Conservation (phyloP, 2,329 filamentous ascomycete species). For the Colletotrichum magnum region DNA sequence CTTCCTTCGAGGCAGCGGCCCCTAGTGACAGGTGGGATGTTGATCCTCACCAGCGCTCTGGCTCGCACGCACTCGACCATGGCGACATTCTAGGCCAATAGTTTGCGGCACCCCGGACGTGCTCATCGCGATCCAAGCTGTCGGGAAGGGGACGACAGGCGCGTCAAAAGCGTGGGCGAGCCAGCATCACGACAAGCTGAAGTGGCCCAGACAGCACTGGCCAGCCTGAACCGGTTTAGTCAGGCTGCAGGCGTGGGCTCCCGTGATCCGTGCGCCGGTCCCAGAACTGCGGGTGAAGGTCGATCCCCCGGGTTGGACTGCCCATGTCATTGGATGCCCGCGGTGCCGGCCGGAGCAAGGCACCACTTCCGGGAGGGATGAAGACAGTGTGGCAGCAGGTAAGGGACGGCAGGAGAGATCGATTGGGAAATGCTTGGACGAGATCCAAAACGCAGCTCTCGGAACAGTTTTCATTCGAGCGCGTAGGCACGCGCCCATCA, state of each 20-base stretch:
- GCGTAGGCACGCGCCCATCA: not conserved
- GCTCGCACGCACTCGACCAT: not conserved
- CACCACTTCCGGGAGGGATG: conserved; percentile 9
- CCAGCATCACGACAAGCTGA: conserved; percentile 26
- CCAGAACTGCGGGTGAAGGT: conserved; percentile 40
- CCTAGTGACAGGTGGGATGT: conserved; percentile 4
- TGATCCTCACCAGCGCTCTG: not conserved
- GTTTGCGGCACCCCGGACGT: conserved; percentile 15
- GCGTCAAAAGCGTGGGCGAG: conserved; percentile 14
- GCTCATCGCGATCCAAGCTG: conserved; percentile 26
- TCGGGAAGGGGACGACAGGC: conserved; percentile 34
- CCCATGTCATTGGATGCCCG: conserved; percentile 21
- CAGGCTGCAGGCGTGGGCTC: conserved; percentile 27
- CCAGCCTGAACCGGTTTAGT: conserved; percentile 34
- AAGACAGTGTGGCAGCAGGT: conserved; percentile 13
- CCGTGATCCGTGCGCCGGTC: conserved; percentile 34
- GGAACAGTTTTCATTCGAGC: conserved; percentile 4
- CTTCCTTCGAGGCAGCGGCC: not conserved
- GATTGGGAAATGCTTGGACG: not conserved
- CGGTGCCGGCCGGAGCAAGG: conserved; percentile 17
- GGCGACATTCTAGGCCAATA: not conserved
- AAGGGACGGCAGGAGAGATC: conserved; percentile 12
- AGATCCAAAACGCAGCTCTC: not conserved
- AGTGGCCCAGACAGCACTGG: conserved; percentile 21
- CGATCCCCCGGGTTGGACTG: conserved; percentile 38